These are phyloP conservation scores for Pisolithus orientalis DNA, from an alignment of 768 basidiomycete species.

Conservation along the genomic window DNA sequence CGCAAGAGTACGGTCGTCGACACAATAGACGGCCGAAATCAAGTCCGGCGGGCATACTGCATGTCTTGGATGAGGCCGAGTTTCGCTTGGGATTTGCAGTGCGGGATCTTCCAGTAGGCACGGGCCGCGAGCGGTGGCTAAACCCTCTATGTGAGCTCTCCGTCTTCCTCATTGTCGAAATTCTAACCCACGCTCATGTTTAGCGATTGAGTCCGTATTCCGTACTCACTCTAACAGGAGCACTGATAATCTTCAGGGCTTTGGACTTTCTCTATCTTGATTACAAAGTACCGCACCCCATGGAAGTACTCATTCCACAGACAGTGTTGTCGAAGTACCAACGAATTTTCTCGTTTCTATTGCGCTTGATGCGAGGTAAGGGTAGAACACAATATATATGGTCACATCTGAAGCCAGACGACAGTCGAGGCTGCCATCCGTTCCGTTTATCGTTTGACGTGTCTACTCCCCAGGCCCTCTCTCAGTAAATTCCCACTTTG, in stretches of 20 bases:
- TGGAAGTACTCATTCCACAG: conserved; percentile 67
- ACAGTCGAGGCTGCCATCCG: conserved; percentile 64
- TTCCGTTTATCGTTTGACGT: conserved; percentile 60
- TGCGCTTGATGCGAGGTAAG: conserved; percentile 74
- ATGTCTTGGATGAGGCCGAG: conserved; percentile 54
- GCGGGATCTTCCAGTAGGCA: conserved; percentile 58
- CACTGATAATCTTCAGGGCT: conserved; percentile 44
- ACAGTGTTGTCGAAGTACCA: conserved; percentile 81
- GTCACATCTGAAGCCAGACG: conserved; percentile 2
- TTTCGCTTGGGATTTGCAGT: conserved; percentile 82
- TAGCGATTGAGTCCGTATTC: conserved; percentile 44
- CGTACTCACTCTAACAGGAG: neutral
- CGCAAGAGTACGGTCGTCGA: conserved; percentile 38
- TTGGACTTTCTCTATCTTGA: conserved; percentile 87
- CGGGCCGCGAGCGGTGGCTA: conserved; percentile 69
- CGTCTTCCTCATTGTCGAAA: neutral
- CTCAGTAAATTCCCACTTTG: conserved; percentile 55
- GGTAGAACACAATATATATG: neutral
- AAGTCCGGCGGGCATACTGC: conserved; percentile 30
- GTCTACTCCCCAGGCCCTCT: conserved; percentile 34
- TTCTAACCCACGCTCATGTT: neutral
- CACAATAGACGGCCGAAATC: conserved; percentile 17
- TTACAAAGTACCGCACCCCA: conserved; percentile 79
- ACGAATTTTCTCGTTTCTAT: conserved; percentile 70
- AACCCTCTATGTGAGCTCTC: conserved; percentile 69